Evolutionary conservation across 352 stramenopile species (phyloP).

Genomic region (Phytophthora hybrid): DNA sequence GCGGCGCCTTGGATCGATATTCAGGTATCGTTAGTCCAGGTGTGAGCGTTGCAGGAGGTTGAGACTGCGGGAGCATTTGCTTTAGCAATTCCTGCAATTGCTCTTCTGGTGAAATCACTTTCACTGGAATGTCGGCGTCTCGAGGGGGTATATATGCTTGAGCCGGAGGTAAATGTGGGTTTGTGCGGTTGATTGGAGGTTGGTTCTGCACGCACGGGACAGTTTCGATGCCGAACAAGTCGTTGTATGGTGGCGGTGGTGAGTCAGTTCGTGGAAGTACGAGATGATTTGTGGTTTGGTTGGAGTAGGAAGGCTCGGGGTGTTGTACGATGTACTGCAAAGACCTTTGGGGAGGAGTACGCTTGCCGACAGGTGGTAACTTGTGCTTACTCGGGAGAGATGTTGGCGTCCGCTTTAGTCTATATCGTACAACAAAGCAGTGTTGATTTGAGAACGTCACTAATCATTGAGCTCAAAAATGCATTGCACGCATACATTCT

Average conservation of each 20-base stretch:
- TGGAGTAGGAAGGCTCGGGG: slow-evolving; percentile 14
- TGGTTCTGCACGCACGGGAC: slow-evolving; percentile 36
- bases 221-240: slow-evolving; percentile 75
- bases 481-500: slow-evolving; percentile 25
- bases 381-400: slow-evolving; percentile 24
- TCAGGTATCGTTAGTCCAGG: not conserved
- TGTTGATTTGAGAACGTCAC: not conserved
- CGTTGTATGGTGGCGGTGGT: slow-evolving; percentile 61
- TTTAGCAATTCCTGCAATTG: slow-evolving; percentile 63
- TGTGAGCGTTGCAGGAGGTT: slow-evolving; percentile 8
- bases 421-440: slow-evolving; percentile 3
- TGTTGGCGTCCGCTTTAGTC: slow-evolving; percentile 9
- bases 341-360: slow-evolving; percentile 13
- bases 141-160: not conserved
- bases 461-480: not conserved
- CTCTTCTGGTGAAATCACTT: slow-evolving; percentile 45
- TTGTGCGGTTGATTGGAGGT: slow-evolving; percentile 1
- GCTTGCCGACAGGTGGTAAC: slow-evolving; percentile 40
- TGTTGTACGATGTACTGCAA: slow-evolving; percentile 36
- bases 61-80: slow-evolving; percentile 48
- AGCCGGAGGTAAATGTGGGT: slow-evolving; percentile 5
- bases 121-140: not conserved
- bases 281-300: slow-evolving; percentile 22
- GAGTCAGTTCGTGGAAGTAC: slow-evolving; percentile 39
- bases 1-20: slow-evolving; percentile 8